Percentiles rank a stretch among this genome's conserved stretches.
These are phyloP conservation scores for Pseudogymnoascus sp. DNA, from an alignment of 2,329 filamentous ascomycete species.

Conservation along the genomic window DNA sequence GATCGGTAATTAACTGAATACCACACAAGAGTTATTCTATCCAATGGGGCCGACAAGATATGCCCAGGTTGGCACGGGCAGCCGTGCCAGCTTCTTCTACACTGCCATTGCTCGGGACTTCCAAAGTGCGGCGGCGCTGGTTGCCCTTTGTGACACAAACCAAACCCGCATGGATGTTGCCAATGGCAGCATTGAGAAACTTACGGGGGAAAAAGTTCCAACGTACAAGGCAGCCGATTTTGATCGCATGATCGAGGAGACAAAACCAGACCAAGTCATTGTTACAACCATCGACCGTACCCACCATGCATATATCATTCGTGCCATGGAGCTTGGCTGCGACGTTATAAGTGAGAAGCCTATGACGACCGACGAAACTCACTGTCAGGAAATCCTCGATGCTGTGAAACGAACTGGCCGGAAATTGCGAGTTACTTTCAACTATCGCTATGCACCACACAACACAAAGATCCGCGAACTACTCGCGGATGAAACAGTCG, in stretches of 20 bases:
- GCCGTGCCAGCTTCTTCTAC: slow-evolving; percentile 54
- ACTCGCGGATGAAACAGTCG: slow-evolving; percentile 46
- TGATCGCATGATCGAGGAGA: slow-evolving; percentile 49
- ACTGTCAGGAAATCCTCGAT: slow-evolving; percentile 46
- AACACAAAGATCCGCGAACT: slow-evolving; percentile 52
- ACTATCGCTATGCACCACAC: slow-evolving; percentile 58
- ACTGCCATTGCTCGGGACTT: slow-evolving; percentile 48
- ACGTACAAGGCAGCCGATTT: slow-evolving; percentile 48
- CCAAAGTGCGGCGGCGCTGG: slow-evolving; percentile 40
- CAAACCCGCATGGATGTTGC: slow-evolving; percentile 51
- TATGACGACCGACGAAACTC: slow-evolving; percentile 52
- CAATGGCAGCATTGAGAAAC: slow-evolving; percentile 38
- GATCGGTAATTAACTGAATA: not conserved
- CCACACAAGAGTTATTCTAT: slow-evolving; percentile 18
- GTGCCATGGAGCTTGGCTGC: slow-evolving; percentile 50
- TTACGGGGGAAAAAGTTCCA: slow-evolving; percentile 42
- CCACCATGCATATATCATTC: slow-evolving; percentile 52
- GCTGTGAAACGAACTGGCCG: slow-evolving; percentile 42
- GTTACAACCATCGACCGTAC: slow-evolving; percentile 56
- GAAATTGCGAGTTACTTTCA: slow-evolving; percentile 51
- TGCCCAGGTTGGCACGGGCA: slow-evolving; percentile 50
- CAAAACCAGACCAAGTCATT: slow-evolving; percentile 52
- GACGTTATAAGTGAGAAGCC: slow-evolving; percentile 57
- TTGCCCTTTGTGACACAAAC: slow-evolving; percentile 53
- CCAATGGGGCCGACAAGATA: slow-evolving; percentile 32